Percentiles rank a stretch among this genome's conserved stretches.
These are phyloP conservation scores for Chromosphaera perkinsii DNA, from an alignment of 208 protist genomes.

Conservation along the genomic window DNA sequence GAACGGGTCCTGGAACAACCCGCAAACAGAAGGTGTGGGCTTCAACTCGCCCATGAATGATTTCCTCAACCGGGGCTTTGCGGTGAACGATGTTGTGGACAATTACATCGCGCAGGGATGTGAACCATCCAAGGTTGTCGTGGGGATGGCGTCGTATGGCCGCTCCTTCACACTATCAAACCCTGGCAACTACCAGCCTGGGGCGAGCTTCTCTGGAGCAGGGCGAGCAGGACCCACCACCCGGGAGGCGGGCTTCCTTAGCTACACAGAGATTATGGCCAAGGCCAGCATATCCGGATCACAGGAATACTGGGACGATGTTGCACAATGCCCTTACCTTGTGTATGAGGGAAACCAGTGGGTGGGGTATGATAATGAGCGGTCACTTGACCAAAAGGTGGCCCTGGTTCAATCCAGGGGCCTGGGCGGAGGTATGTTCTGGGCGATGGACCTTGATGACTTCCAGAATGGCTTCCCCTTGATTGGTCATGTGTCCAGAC, in stretches of 20 bases:
- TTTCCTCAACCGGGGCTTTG: too few relatives aligned
- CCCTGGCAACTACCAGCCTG: constrained; percentile 7
- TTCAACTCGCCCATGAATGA: too few relatives aligned
- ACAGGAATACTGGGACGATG: constrained; percentile 14
- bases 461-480: constrained; percentile 16
- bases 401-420: neutral
- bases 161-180: too few relatives aligned
- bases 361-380: constrained; percentile 18
- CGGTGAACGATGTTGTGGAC: too few relatives aligned
- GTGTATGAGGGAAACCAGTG: constrained; percentile 6
- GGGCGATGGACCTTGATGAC: constrained; percentile 25
- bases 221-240: neutral
- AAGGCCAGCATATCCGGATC: neutral
- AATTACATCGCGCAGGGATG: too few relatives aligned
- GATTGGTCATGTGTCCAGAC: neutral
- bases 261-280: too few relatives aligned
- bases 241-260: neutral
- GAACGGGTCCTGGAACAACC: too few relatives aligned
- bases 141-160: too few relatives aligned
- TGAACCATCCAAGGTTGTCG: too few relatives aligned
- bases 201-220: neutral
- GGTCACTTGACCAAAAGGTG: constrained; percentile 6
- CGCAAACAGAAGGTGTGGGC: too few relatives aligned
- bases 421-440: constrained; percentile 18
- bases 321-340: too few relatives aligned